phyloP scores from a whole-genome alignment of 2,329 filamentous ascomycete species.

The Davidsoniella australis region DNA sequence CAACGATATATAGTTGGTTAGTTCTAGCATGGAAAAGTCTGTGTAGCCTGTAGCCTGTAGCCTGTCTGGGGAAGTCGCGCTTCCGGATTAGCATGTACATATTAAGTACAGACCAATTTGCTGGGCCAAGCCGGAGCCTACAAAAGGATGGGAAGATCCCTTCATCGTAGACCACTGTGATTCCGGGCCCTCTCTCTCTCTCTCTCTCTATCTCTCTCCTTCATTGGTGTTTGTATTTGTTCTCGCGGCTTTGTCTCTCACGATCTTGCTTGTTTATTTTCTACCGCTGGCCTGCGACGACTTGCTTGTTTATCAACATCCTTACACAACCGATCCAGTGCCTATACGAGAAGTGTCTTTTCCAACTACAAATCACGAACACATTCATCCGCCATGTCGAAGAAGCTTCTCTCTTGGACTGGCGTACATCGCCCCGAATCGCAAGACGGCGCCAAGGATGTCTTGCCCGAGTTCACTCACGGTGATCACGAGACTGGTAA shows the following conservation, averaged over 20 bases:
- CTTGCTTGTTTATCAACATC: background rate
- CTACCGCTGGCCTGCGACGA: background rate
- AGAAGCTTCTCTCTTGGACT: background rate
- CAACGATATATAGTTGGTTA: too few species aligned
- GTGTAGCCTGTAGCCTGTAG: too few species aligned
- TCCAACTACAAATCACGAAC: background rate
- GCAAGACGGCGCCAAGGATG: background rate
- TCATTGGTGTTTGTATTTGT: background rate
- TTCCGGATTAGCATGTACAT: too few species aligned
- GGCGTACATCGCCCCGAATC: constrained; percentile 1
- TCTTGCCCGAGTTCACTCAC: background rate
- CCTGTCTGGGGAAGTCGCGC: too few species aligned
- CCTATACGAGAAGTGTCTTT: too few species aligned
- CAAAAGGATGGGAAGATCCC: background rate
- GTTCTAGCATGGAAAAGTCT: too few species aligned
- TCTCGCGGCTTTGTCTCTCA: background rate
- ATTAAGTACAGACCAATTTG: background rate
- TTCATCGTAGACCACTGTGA: background rate
- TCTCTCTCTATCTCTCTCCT: background rate
- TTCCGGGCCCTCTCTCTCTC: background rate
- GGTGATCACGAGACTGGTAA: constrained; percentile 3
- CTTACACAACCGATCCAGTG: background rate
- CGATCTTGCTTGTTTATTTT: background rate
- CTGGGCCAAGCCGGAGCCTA: background rate
- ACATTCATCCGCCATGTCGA: too few species aligned